Base-by-base conservation (phyloP, 2,329 filamentous ascomycete genomes). In the Amesomyces nigricolor region DNA sequence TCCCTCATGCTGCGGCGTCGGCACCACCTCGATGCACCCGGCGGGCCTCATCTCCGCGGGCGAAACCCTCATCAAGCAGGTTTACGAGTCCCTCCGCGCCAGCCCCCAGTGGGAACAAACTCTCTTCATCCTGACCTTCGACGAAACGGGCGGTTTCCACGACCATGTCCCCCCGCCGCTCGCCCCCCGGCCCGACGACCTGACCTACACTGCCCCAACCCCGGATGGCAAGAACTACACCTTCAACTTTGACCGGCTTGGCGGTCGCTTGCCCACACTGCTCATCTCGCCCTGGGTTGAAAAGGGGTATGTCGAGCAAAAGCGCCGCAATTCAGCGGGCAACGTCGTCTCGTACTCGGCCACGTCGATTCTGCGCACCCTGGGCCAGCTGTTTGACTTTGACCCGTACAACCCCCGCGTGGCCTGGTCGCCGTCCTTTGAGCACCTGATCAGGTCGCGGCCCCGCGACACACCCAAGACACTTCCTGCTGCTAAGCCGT, bases 1-100 rank as follows among this genome's bases (percentile, higher is more conserved):
- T 61, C 74, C 76, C 4, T 73, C 75, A 57, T 77, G 78, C 68
- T 78, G 78, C 61, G 69, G 69, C 14, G 75, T 75, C 59, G 54
- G 55, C 26, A 58, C 56, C 16, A 79, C 70, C 57, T 76, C 73
- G 13, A 74, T 74, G 66, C 74, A 77, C 54, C 74, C 74, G 0
- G 69, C 72, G 0, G 72, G 71, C 3, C 73, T 72, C 0, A 73
- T 76, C 49, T 72, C 70, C 5, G 66, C 71, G 37, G 74, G 75
- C 35, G 74, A 77, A 58, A 65, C 63, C 19, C 74, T 75, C 54
- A 70, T 77, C 60, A 76, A 75, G 61, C 64, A 69, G 14, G 71
- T 77, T 40, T 77, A 77, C 51, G 72, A 77, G 53, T 69, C 74
- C 4, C 54, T 76, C 1, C 72, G 75, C 19, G 61, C 63, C 35